phyloP scores from a whole-genome alignment of 495 filamentous ascomycete genomes.

The Hyaloscypha hepaticicola region DNA sequence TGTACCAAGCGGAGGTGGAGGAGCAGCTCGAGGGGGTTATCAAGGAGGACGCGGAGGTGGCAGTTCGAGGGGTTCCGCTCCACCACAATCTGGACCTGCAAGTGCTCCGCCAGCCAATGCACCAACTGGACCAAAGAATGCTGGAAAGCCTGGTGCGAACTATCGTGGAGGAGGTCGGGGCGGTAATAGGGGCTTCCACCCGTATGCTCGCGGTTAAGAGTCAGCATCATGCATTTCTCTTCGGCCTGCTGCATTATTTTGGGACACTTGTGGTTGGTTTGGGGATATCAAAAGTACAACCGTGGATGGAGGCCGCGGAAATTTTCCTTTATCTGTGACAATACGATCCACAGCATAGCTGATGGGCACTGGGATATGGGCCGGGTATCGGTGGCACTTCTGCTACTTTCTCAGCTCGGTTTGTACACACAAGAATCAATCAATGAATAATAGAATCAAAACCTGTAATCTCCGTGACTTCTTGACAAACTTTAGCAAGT shows the following conservation, averaged over 20 bases:
- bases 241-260: background rate
- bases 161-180: conserved; percentile 93
- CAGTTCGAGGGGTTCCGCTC: conserved; percentile 32
- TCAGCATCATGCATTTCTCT: background rate
- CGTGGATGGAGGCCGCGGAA: background rate
- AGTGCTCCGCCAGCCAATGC: conserved; percentile 86
- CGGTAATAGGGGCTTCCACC: conserved; percentile 72
- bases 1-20: conserved; percentile 53
- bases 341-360: conserved; percentile 5
- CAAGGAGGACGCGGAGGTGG: conserved; percentile 37
- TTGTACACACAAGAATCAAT: background rate
- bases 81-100: conserved; percentile 39
- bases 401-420: background rate
- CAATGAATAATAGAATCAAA: conserved; percentile 5
- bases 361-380: background rate
- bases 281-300: background rate
- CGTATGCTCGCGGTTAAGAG: conserved; percentile 50
- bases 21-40: conserved; percentile 53
- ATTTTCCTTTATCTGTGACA: background rate
- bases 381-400: background rate
- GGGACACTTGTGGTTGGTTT: background rate
- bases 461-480: background rate
- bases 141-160: conserved; percentile 88
- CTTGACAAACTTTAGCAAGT: background rate
- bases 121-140: conserved; percentile 94